Evolutionary conservation across 2,329 filamentous ascomycete species (phyloP).

Genomic region (Blastomyces emzantsi): DNA sequence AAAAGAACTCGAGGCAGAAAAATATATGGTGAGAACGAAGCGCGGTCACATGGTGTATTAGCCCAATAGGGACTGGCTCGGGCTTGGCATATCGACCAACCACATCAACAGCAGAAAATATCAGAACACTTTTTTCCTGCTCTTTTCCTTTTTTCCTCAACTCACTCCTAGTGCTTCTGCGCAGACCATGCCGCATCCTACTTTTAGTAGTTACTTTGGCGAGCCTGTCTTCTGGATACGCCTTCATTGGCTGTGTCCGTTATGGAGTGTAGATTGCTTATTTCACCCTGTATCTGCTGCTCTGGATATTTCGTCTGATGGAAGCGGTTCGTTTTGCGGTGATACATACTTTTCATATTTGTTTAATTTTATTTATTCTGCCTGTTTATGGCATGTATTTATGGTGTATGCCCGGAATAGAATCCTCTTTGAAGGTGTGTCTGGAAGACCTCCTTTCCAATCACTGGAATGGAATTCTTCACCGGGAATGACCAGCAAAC

Average conservation of each 20-base stretch:
- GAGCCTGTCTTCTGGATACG: slow-evolving; percentile 29
- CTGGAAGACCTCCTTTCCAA: background rate
- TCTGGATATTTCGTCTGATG: slow-evolving; percentile 66
- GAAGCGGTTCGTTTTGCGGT: slow-evolving; percentile 72
- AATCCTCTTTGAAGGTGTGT: background rate
- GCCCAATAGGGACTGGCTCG: background rate
- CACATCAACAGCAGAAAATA: background rate
- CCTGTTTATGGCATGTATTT: background rate
- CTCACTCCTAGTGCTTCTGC: slow-evolving; percentile 34
- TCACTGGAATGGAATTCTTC: background rate
- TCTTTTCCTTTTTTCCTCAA: slow-evolving; percentile 21
- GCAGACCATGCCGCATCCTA: slow-evolving; percentile 24
- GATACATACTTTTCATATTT: slow-evolving; percentile 47
- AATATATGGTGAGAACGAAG: background rate
- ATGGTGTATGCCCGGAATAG: background rate
- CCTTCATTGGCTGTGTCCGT: slow-evolving; percentile 48
- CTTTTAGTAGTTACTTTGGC: slow-evolving; percentile 24
- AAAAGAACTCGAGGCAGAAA: too few species aligned
- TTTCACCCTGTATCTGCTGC: slow-evolving; percentile 79
- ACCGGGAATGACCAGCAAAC: background rate
- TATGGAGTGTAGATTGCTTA: slow-evolving; percentile 54
- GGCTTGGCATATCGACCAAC: background rate
- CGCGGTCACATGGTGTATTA: background rate
- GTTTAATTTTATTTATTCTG: background rate
- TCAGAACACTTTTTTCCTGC: background rate